A percentile compares a stretch with the other conserved stretches of the same genome.
Conservation (phyloP, 1,139 yeast species). For the Scheffersomyces titani region DNA sequence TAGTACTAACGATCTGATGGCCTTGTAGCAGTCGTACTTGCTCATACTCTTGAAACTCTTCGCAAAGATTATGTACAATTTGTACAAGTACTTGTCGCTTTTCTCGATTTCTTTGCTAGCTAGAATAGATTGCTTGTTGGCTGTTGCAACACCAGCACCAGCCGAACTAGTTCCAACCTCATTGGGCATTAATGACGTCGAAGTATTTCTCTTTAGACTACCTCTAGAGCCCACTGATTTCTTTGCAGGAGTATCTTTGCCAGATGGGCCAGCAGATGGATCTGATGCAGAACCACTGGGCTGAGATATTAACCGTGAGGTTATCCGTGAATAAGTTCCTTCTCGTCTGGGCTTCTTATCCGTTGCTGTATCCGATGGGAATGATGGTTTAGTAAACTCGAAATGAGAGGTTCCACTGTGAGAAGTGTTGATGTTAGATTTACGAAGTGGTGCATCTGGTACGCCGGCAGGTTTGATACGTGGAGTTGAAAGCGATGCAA, state of each 20-base stretch:
- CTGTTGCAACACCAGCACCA: not conserved
- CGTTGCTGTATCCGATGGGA: constrained; percentile 18
- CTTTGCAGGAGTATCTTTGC: constrained; percentile 14
- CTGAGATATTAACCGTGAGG: constrained; percentile 55
- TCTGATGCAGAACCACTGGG: constrained; percentile 23
- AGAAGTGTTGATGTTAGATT: constrained; percentile 32
- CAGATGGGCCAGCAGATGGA: constrained; percentile 1
- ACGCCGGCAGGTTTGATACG: constrained; percentile 39
- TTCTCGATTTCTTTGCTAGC: constrained; percentile 36
- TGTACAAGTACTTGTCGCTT: constrained; percentile 48
- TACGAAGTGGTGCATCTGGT: constrained; percentile 59
- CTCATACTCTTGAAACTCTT: constrained; percentile 65
- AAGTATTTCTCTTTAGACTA: constrained; percentile 31
- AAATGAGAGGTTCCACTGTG: constrained; percentile 16
- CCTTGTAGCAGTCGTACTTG: constrained; percentile 76
- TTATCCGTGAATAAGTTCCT: constrained; percentile 46
- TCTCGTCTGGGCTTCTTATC: constrained; percentile 23
- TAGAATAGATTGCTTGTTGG: constrained; percentile 8
- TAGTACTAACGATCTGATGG: constrained; percentile 66
- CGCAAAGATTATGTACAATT: constrained; percentile 62
- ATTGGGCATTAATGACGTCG: constrained; percentile 16
- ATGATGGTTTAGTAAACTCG: constrained; percentile 38
- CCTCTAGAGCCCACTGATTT: constrained; percentile 14
- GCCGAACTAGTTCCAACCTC: constrained; percentile 1
- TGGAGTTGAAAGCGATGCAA: constrained; percentile 44